Conservation (phyloP, 768 basidiomycete genomes). For the Sarcodon sp. region DNA sequence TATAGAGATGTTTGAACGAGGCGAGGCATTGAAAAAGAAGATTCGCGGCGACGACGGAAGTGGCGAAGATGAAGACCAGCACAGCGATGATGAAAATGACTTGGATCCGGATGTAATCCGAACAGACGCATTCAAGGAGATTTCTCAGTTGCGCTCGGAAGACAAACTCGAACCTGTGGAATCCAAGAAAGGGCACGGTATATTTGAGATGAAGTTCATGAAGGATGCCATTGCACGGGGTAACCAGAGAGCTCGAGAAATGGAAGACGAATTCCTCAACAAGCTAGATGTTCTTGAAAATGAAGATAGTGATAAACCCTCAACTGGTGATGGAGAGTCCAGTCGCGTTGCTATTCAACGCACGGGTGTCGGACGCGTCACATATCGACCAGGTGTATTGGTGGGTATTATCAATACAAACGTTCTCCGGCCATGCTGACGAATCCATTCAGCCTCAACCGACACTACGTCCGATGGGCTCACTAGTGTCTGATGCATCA, state of each 20-base stretch:
- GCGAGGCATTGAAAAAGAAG: slow-evolving; percentile 65
- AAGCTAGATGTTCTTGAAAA: slow-evolving; percentile 39
- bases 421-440: background rate
- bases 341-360: slow-evolving; percentile 35
- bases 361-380: slow-evolving; percentile 48
- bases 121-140: slow-evolving; percentile 65
- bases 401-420: slow-evolving; percentile 7
- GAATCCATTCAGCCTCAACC: background rate
- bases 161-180: slow-evolving; percentile 8
- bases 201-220: slow-evolving; percentile 99
- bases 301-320: slow-evolving; percentile 19
- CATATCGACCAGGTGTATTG: slow-evolving; percentile 39
- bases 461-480: slow-evolving; percentile 13
- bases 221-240: slow-evolving; percentile 74
- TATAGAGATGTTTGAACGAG: slow-evolving; percentile 73
- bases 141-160: slow-evolving; percentile 32
- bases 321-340: slow-evolving; percentile 13
- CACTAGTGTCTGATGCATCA: slow-evolving; percentile 42
- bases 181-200: slow-evolving; percentile 44
- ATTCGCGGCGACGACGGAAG: slow-evolving; percentile 58
- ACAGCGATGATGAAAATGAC: slow-evolving; percentile 31
- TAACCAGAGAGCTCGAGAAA: slow-evolving; percentile 38
- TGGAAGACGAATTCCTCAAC: slow-evolving; percentile 59
- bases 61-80: slow-evolving; percentile 33
- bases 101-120: slow-evolving; percentile 36